Evolutionary conservation across 164 flowering plant genomes (phyloP), one percentile per base, ranked within the genome.

Genomic region (Taxillus chinensis): DNA sequence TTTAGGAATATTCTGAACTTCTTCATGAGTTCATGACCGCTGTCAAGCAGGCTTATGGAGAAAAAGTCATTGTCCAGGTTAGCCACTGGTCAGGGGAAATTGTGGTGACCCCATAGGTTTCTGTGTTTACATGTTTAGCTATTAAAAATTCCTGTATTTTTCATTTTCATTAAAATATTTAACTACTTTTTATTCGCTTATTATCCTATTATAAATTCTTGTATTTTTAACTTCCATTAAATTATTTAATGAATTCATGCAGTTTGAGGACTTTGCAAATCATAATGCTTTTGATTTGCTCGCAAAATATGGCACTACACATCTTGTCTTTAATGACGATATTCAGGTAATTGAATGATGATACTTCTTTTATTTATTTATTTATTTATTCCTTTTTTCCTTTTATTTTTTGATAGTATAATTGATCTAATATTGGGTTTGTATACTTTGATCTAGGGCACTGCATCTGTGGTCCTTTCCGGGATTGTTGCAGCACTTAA

Each of bases 181-280:
- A 27, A 27, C 27, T 2, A 27, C 27, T 27, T 27, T 27, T 5
- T 43, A 0, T 43, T 43, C 1, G 46, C 46, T 1, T 43, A 9
- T 43, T 9, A 5, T 5, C 46, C 10, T 5, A 43, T 43, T 43
- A 8, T 41, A 1, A 54, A 16, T 14, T 49, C 5, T 12, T 43
- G 39, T 39, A 3, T n/a, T 27, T 43, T 0, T 60, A 41, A 46
- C 10, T 7, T 43, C 8, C 46, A 10, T 27, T 54, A 57, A 61
- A 41, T 53, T 16, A 10, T 13, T 45, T 15, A 38, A 15, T 11
- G 10, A 38, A 6, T n/a, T 42, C 12, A 17, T 70, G 57, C 72
- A 79, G 82, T 79, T 79, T 70, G 82, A 79, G 67, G 82, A 79
- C 64, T 76, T 76, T 51, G 82, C 82, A 51, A 79, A 79, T 27